Percentiles rank a stretch among this genome's conserved stretches.
These are phyloP conservation scores for Lentinula guzmanii DNA, from an alignment of 768 basidiomycete genomes.

Conservation along the genomic window DNA sequence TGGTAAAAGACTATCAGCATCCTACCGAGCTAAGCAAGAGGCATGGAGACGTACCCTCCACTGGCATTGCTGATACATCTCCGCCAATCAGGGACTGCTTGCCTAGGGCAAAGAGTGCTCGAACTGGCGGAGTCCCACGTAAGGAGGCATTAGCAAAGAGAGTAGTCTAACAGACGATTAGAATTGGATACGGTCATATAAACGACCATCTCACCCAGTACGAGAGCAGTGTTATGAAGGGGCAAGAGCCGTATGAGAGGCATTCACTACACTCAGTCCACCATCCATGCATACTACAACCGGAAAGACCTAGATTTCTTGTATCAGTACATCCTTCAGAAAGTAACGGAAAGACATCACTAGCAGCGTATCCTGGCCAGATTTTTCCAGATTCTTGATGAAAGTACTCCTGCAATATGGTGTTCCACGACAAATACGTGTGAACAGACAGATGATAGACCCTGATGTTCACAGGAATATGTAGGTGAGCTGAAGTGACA, in stretches of 20 bases:
- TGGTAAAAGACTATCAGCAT: constrained; percentile 15
- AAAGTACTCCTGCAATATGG: constrained; percentile 47
- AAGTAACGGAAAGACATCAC: constrained; percentile 8
- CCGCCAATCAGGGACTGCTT: constrained; percentile 69
- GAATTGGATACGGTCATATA: background rate
- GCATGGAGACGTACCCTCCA: constrained; percentile 41
- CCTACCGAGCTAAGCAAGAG: background rate
- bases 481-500: constrained; percentile 7
- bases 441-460: constrained; percentile 11
- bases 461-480: background rate
- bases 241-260: constrained; percentile 68
- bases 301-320: constrained; percentile 39
- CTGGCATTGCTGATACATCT: constrained; percentile 72
- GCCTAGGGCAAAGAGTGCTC: constrained; percentile 59
- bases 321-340: background rate
- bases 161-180: constrained; percentile 45
- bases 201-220: constrained; percentile 55
- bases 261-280: constrained; percentile 72
- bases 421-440: background rate
- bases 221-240: constrained; percentile 70
- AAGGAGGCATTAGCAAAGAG: constrained; percentile 65
- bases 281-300: constrained; percentile 48
- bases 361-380: constrained; percentile 71
- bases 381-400: constrained; percentile 73
- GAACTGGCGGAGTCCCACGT: constrained; percentile 62